Conservation (phyloP, 2,329 filamentous ascomycete genomes). For the Pestalotiopsis sp. region DNA sequence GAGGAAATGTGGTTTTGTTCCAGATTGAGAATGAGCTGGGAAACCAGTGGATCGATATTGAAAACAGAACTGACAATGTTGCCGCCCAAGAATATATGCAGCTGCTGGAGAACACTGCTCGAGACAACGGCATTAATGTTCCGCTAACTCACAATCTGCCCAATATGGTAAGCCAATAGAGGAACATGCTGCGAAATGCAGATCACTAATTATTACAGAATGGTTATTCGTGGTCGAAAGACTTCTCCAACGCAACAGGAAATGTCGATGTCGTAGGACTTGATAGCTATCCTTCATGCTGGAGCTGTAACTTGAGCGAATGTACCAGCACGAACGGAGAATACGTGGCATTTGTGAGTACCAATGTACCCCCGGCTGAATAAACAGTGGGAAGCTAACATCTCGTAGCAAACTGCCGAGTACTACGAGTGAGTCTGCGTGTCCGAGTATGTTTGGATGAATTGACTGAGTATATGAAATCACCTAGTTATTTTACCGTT, state of each 20-base stretch:
- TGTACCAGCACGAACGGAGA: constrained; percentile 63
- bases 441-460: neutral
- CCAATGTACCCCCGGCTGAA: neutral
- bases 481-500: constrained; percentile 29
- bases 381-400: neutral
- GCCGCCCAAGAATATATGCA: constrained; percentile 60
- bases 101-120: constrained; percentile 53
- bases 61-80: constrained; percentile 48
- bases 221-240: constrained; percentile 61
- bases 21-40: constrained; percentile 62
- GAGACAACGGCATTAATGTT: constrained; percentile 60
- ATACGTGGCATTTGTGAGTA: constrained; percentile 57
- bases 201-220: constrained; percentile 14
- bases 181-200: no score
- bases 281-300: constrained; percentile 60
- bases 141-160: constrained; percentile 63
- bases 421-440: constrained; percentile 25
- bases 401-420: constrained; percentile 22
- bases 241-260: constrained; percentile 59
- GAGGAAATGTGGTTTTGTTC: constrained; percentile 57
- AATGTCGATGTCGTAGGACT: constrained; percentile 56
- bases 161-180: constrained; percentile 47
- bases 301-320: constrained; percentile 65
- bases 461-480: neutral
- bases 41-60: constrained; percentile 44